Percentiles rank a stretch among this genome's conserved stretches.
phyloP scores from a whole-genome alignment of 331 rosid genomes.

The Erythrophleum ivorense region DNA sequence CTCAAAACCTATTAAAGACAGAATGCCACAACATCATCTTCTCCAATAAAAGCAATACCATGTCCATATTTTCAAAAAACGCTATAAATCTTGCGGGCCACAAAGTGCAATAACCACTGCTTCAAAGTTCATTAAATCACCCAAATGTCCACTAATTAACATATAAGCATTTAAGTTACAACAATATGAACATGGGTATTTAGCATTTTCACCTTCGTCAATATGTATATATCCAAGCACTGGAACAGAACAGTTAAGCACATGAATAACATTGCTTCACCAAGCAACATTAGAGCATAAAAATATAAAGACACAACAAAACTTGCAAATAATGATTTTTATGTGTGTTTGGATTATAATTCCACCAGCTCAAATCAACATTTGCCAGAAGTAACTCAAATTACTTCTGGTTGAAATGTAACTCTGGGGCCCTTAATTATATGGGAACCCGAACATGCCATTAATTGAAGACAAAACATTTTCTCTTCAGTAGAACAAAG shows the following conservation, averaged over 20 bases:
- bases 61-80: constrained; percentile 23
- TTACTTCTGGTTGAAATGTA: neutral
- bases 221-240: constrained; percentile 31
- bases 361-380: constrained; percentile 24
- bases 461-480: constrained; percentile 20
- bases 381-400: neutral
- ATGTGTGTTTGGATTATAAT: constrained; percentile 16
- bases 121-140: constrained; percentile 30
- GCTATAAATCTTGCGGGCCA: constrained; percentile 27
- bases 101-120: constrained; percentile 16
- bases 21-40: constrained; percentile 11
- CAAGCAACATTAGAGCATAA: constrained; percentile 33
- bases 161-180: constrained; percentile 25
- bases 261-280: constrained; percentile 31
- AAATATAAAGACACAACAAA: constrained; percentile 28
- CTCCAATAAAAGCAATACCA: constrained; percentile 10
- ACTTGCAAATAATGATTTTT: constrained; percentile 28
- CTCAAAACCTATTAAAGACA: constrained; percentile 9
- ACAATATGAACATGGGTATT: constrained; percentile 1
- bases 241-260: constrained; percentile 33
- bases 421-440: neutral
- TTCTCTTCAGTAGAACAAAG: constrained; percentile 9
- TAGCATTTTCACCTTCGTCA: constrained; percentile 19
- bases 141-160: constrained; percentile 24
- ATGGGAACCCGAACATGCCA: neutral